A percentile compares a stretch with the other conserved stretches of the same genome.
Conservation (phyloP, 2,329 filamentous ascomycete genomes). For the Aspergillus uvarum region DNA sequence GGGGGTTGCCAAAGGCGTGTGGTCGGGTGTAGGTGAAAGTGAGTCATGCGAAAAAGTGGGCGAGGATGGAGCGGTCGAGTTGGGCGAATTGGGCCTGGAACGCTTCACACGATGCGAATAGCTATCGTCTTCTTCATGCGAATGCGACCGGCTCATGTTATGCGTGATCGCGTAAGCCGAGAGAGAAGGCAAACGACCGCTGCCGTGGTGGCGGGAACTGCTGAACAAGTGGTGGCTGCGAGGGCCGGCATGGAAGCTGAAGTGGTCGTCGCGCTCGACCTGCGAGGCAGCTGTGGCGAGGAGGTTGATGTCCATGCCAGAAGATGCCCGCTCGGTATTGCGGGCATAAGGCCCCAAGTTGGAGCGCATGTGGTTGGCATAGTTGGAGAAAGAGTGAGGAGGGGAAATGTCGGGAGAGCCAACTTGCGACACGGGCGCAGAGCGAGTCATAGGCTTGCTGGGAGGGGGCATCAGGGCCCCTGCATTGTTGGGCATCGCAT, state of each 20-base stretch:
- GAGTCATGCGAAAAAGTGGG: conserved; percentile 97
- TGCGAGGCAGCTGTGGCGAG: conserved; percentile 68
- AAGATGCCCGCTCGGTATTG: conserved; percentile 49
- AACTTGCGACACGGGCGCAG: conserved; percentile 80
- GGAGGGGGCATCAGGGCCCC: conserved; percentile 76
- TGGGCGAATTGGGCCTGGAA: conserved; percentile 88
- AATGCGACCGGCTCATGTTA: conserved; percentile 88
- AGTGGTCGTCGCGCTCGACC: conserved; percentile 62
- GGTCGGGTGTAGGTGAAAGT: conserved; percentile 89
- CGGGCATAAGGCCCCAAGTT: conserved; percentile 57
- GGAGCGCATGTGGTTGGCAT: conserved; percentile 58
- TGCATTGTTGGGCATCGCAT: conserved; percentile 42
- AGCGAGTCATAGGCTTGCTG: conserved; percentile 77
- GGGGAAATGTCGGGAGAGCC: conserved; percentile 95
- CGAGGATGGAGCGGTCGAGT: conserved; percentile 92
- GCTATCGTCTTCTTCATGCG: conserved; percentile 72
- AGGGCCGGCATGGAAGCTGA: conserved; percentile 42
- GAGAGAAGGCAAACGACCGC: conserved; percentile 68
- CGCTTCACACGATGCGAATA: conserved; percentile 77
- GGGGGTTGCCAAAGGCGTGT: conserved; percentile 96
- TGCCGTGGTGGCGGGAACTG: conserved; percentile 45
- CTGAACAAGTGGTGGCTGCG: conserved; percentile 49
- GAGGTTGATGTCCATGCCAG: conserved; percentile 63
- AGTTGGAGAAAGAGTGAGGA: conserved; percentile 76
- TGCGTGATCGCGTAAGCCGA: conserved; percentile 73